phyloP scores from a whole-genome alignment of 75 land plant genomes.

The Sequoiadendron giganteum region DNA sequence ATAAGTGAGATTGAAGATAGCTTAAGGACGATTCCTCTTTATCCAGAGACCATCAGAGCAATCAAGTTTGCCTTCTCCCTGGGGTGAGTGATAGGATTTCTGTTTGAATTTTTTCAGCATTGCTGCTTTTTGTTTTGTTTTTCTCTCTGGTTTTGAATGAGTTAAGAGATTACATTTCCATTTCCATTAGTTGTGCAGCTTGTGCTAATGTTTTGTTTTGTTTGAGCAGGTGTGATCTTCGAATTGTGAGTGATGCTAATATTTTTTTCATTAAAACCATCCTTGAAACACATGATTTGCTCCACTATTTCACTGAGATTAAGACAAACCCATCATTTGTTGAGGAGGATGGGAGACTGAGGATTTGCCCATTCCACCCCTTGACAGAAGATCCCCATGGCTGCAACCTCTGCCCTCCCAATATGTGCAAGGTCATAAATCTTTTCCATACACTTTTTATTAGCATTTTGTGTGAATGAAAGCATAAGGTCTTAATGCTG shows the following conservation, averaged over 20 bases:
- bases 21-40: slow-evolving; percentile 43
- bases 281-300: slow-evolving; percentile 56
- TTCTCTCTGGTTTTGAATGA: neutral
- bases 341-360: slow-evolving; percentile 57
- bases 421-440: slow-evolving; percentile 82
- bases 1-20: slow-evolving; percentile 59
- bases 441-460: neutral
- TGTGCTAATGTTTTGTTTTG: slow-evolving; percentile 11
- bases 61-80: slow-evolving; percentile 57
- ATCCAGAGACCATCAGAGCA: slow-evolving; percentile 42
- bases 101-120: neutral
- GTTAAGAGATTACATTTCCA: neutral
- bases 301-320: slow-evolving; percentile 61
- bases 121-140: neutral
- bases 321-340: slow-evolving; percentile 68
- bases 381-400: slow-evolving; percentile 41
- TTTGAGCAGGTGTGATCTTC: slow-evolving; percentile 67
- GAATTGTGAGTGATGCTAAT: slow-evolving; percentile 83
- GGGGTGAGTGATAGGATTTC: slow-evolving; percentile 39
- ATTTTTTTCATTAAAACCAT: slow-evolving; percentile 66
- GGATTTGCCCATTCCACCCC: slow-evolving; percentile 69
- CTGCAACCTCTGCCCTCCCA: slow-evolving; percentile 75
- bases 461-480: neutral
- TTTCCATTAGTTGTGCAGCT: slow-evolving; percentile 2
- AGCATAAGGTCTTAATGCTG: neutral